Base-by-base conservation (phyloP, 1,139 yeast genomes). In the Diutina pseudorugosa region DNA sequence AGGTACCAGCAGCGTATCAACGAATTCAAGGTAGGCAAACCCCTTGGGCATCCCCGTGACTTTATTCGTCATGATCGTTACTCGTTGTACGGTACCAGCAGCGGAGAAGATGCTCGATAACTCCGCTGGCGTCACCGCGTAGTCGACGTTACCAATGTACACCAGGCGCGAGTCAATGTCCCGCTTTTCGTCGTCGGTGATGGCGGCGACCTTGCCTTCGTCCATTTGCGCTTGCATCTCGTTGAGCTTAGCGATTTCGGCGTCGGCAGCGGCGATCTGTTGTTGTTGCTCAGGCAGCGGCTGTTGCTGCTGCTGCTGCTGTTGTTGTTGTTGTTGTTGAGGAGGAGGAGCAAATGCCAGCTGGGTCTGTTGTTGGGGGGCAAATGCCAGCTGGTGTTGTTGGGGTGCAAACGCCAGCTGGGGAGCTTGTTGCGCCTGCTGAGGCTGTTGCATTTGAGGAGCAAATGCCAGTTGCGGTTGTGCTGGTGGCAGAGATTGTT, bases 71-170 rank as follows among this genome's bases (percentile, higher is more conserved):
- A 85, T 69, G 53, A 91, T 85, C 1, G 96, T 91, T 43, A 91
- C 91, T 59, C 97, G 75, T 60, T 88, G 84, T 51, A 91, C 87
- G 2, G 77, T 75, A 1, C 97, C 98, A 54, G 85, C 83, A 9
- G 77, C 67, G 52, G 80, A 77, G 66, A 91, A 89, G 59, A 84
- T 87, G 53, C 83, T 82, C 63, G 89, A 94, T 44, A 91, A 72
- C 61, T 86, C 93, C 57, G 83, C 82, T 9, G 96, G 95, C 3
- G 91, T 79, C 3, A 91, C 70, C 12, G 80, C 84, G 61, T 83
- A 84, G 61, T 88, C 95, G 23, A 91, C 94, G 62, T 89, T 89
- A 19, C 96, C 95, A 20, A 91, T 88, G 65, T 85, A 91, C 25
- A 91, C 76, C 1, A 95, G 85, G 55, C 94, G 77, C 2, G 88